Percentiles rank a stretch among this genome's conserved stretches.
Conservation (phyloP, 2,329 filamentous ascomycete genomes). For the Macroventuria anomochaeta region DNA sequence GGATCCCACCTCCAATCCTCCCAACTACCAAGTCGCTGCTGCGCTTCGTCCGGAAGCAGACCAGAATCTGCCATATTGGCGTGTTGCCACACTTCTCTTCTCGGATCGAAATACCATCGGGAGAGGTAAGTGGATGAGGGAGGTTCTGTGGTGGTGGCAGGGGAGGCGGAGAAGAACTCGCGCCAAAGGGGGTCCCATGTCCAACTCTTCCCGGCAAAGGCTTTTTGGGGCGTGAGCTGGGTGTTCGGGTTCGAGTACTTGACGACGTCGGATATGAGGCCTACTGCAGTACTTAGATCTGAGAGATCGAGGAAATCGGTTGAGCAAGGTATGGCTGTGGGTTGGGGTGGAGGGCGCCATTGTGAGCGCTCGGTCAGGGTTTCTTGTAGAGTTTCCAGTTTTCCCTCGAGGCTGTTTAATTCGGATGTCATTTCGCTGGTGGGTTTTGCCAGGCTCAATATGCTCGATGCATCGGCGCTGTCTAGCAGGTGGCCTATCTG, state of each 20-base stretch:
- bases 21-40: slow-evolving; percentile 5
- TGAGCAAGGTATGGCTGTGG: slow-evolving; percentile 2
- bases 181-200: slow-evolving; percentile 14
- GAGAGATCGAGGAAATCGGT: slow-evolving; percentile 12
- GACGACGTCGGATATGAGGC: slow-evolving; percentile 1
- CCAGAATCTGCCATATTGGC: slow-evolving; percentile 10
- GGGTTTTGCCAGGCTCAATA: slow-evolving; percentile 5
- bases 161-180: slow-evolving; percentile 6
- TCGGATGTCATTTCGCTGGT: not conserved
- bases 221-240: not conserved
- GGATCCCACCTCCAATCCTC: slow-evolving; percentile 12
- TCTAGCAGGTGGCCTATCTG: slow-evolving; percentile 17
- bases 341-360: not conserved
- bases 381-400: not conserved
- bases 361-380: not conserved
- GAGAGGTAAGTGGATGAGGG: not conserved
- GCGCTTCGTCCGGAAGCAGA: slow-evolving; percentile 10
- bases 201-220: not conserved
- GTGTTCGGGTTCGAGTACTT: not conserved
- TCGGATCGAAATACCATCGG: slow-evolving; percentile 9
- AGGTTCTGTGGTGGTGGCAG: not conserved
- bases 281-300: slow-evolving; percentile 6
- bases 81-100: slow-evolving; percentile 3
- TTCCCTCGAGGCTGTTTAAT: not conserved
- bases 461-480: not conserved